phyloP scores from a whole-genome alignment of 2,329 filamentous ascomycete species.

The Aspergillus vadensis region DNA sequence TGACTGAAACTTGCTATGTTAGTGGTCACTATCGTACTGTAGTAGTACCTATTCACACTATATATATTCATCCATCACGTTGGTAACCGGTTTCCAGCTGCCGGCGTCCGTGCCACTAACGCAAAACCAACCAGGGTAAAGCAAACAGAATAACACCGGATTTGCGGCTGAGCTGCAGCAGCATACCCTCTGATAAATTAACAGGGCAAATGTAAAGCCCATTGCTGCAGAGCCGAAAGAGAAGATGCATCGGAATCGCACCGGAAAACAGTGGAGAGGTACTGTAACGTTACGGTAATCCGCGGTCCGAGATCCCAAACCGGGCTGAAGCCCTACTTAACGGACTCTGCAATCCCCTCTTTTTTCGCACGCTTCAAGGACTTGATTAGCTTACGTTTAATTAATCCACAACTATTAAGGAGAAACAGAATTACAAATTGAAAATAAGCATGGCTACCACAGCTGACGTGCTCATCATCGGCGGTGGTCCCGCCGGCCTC shows the following conservation, averaged over 20 bases:
- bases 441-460: neutral
- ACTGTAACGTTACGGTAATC: neutral
- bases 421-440: neutral
- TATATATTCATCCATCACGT: neutral
- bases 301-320: neutral
- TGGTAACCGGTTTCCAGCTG: too few species aligned
- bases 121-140: neutral
- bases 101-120: too few species aligned
- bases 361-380: neutral
- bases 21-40: too few species aligned
- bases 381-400: too few species aligned
- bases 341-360: neutral
- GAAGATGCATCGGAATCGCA: too few species aligned
- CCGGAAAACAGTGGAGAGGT: neutral
- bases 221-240: too few species aligned
- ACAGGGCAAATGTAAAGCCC: too few species aligned
- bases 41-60: neutral
- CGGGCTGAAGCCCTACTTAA: constrained; percentile 1
- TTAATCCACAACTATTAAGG: too few species aligned
- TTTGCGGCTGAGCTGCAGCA: neutral
- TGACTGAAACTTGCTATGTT: too few species aligned
- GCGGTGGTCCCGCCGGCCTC: constrained; percentile 56
- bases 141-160: neutral
- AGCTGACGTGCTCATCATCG: constrained; percentile 53
- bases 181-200: too few species aligned